Base-by-base conservation (phyloP, 352 stramenopile species). In the Saprolegnia diclina region DNA sequence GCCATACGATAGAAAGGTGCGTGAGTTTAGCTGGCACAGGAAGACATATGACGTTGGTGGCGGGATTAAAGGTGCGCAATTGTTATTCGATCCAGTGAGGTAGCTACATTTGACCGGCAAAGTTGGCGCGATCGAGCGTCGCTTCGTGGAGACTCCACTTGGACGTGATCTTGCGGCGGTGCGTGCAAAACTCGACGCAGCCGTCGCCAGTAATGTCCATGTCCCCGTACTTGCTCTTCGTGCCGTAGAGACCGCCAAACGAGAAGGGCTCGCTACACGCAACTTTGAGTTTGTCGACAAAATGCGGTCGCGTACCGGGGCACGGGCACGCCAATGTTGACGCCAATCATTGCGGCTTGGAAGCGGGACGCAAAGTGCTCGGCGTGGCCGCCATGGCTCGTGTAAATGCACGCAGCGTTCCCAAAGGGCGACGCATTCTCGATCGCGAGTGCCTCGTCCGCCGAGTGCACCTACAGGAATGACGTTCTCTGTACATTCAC, bases 131-230 rank as follows among this genome's bases (percentile, higher is more conserved):
- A 72, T 89, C 81, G 1, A 73, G 64, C n/a, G 26, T 44, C 50
- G 63, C 48, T 72, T 63, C 50, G 24, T 32, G 24, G 5, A 59
- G 18, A 55, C 57, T 82, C 96, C 96, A 99, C 76, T 98, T 98
- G 73, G 81, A 88, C 19, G 96, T 99, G 65, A 99, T 93, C 82
- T 99, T 99, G 79, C 97, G 93, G 22, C 95, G 84, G 71, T 94
- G 97, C 5, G 94, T 98, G 79, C 98, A 99, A 75, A 99, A 99
- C 78, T 99, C 96, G 59, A 99, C 87, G 26, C 85, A 92, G 29
- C 94, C 96, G 72, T 99, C 96, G 19, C 95, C 96, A 9, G 97
- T 99, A 61, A 99, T 99, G 75, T 99, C 97, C 85, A 98, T 97
- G 72, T 98, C 94, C 42, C 97, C 97, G 71, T 91, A 99, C 72